Evolutionary conservation across 2,329 filamentous ascomycete genomes (phyloP).

Genomic region (Venturia effusa): DNA sequence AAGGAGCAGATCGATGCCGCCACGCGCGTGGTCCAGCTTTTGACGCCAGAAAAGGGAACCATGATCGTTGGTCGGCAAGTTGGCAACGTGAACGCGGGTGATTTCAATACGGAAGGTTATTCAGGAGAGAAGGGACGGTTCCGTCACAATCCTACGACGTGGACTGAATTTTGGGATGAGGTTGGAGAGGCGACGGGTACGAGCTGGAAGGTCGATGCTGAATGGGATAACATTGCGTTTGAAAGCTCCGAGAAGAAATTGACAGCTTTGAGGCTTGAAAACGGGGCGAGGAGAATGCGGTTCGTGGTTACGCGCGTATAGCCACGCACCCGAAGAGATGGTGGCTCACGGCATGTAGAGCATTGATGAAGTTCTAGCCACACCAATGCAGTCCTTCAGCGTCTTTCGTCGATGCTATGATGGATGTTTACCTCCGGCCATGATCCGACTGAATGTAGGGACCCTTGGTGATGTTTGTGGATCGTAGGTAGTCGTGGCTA

Average conservation of each 20-base stretch:
- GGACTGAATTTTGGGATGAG: constrained; percentile 28
- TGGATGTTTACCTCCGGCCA: not conserved
- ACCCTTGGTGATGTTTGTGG: too few species aligned
- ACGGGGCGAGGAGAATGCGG: not conserved
- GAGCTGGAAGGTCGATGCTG: constrained; percentile 7
- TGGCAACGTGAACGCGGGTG: constrained; percentile 22
- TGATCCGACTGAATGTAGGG: not conserved
- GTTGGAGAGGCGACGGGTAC: constrained; percentile 13
- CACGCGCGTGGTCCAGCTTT: constrained; percentile 22
- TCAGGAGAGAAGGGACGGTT: constrained; percentile 17
- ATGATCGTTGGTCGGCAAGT: constrained; percentile 44
- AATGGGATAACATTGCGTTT: not conserved
- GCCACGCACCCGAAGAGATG: not conserved
- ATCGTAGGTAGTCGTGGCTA: too few species aligned
- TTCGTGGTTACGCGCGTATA: constrained; percentile 11
- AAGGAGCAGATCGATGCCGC: constrained; percentile 23
- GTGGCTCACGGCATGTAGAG: not conserved
- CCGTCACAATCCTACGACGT: constrained; percentile 25
- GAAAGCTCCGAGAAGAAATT: not conserved
- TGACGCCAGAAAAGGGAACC: constrained; percentile 30
- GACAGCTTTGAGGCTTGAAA: not conserved
- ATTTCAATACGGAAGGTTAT: constrained; percentile 14
- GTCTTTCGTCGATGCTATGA: not conserved
- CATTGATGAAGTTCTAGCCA: not conserved
- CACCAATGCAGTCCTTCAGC: not conserved